Base-by-base conservation (phyloP, 345 rosid species). In the Hibiscus mutabilis region DNA sequence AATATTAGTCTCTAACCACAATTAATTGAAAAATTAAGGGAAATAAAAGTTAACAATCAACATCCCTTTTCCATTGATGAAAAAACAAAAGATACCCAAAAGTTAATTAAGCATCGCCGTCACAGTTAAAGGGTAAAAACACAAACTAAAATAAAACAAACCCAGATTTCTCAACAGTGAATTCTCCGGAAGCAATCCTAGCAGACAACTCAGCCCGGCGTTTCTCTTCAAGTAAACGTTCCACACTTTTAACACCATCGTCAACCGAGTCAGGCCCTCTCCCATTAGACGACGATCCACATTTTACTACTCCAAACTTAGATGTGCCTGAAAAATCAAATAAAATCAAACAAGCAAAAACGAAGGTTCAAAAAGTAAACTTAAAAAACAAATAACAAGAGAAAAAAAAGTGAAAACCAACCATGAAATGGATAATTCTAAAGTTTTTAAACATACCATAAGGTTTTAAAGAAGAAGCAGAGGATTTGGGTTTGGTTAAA, bases 121-220 rank as follows among this genome's bases (percentile, higher is more conserved):
- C 12, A 29, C n/a, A 57, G 29, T 24, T 35, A 69, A 69, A 37
- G 47, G 53, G 35, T 13, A 9, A 40, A 40, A n/a, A n/a, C n/a
- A n/a, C n/a, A n/a, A n/a, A n/a, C n/a, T n/a, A n/a, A n/a, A n/a
- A n/a, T 3, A 10, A 40, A 10, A 35, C 4, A 37, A n/a, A 12
- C 98, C 94, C 81, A 73, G 90, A 72, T 77, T 83, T 75, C 29
- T 74, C 74, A 0, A 88, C 91, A 7, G 94, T 91, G 81, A 93
- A 93, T 16, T 85, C 97, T 46, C 97, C 96, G 19, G 97, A 86
- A 81, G 94, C 89, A 78, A 91, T 93, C 60, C 90, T 80, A 35
- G 89, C 84, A 67, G 94, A 89, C 78, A 93, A 80, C 75, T 91
- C 85, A 40, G 87, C 94, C 6, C 89, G 87, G 60, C 88, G 91